Conservation (phyloP, 192 early-diverging fungal genomes). For the Backusella tarrabulga region DNA sequence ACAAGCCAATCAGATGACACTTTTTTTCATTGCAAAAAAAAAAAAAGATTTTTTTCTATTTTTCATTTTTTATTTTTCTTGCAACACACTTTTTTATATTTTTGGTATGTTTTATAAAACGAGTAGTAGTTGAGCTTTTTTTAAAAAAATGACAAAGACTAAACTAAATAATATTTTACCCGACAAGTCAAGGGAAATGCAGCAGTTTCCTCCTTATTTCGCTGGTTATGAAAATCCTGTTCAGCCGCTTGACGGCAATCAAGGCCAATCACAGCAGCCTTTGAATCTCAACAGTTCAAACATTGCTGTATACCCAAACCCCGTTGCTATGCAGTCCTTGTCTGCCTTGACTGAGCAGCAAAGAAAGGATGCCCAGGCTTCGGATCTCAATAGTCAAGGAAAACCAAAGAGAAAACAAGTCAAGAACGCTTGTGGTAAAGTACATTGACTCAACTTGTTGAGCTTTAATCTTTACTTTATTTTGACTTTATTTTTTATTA, state of each 20-base stretch:
- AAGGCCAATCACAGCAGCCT: slow-evolving; percentile 5
- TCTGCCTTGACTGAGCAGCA: not conserved
- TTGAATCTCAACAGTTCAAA: slow-evolving; percentile 4
- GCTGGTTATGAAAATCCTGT: slow-evolving; percentile 12
- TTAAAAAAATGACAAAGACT: not conserved
- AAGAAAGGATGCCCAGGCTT: slow-evolving; percentile 19
- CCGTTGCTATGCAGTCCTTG: slow-evolving; percentile 6
- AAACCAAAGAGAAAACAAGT: slow-evolving; percentile 67
- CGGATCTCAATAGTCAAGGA: not conserved
- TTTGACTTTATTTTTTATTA: not conserved
- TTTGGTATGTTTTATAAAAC: not conserved
- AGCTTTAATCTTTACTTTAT: not conserved
- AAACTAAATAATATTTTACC: slow-evolving; percentile 3
- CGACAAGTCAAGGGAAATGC: not conserved
- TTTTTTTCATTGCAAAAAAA: not conserved
- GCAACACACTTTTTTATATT: not conserved
- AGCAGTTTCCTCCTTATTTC: slow-evolving; percentile 2
- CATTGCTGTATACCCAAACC: not conserved
- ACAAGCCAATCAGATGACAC: not conserved
- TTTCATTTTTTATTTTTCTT: not conserved
- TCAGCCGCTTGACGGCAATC: not conserved
- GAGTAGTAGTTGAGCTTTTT: not conserved
- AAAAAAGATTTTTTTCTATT: not conserved
- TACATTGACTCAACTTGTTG: not conserved
- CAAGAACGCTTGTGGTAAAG: slow-evolving; percentile 85